Percentiles rank a stretch among this genome's conserved stretches.
Evolutionary conservation across 2,329 filamentous ascomycete genomes (phyloP).

Genomic region (Colletotrichum lindemuthianum): DNA sequence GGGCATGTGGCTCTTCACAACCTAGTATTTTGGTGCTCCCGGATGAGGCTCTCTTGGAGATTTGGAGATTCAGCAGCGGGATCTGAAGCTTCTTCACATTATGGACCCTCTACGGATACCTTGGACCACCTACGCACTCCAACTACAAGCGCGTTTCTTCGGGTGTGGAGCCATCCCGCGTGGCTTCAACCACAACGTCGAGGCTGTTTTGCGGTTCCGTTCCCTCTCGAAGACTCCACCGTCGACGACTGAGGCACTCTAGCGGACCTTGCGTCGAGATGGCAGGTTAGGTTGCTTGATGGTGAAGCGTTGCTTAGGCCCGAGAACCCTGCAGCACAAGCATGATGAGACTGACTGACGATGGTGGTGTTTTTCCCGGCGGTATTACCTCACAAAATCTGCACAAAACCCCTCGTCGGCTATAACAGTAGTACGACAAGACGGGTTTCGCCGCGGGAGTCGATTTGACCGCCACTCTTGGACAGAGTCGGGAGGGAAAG

Average conservation of each 20-base stretch:
- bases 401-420: slow-evolving; percentile 10
- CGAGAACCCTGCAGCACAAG: slow-evolving; percentile 7
- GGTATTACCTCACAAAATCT: slow-evolving; percentile 10
- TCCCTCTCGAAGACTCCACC: slow-evolving; percentile 23
- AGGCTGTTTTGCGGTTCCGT: slow-evolving; percentile 35
- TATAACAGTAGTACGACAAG: background rate
- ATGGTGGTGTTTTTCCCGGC: background rate
- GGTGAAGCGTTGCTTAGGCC: no score
- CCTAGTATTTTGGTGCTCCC: slow-evolving; percentile 27
- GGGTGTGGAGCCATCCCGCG: slow-evolving; percentile 30
- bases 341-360: background rate
- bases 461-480: slow-evolving; percentile 29
- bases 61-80: slow-evolving; percentile 32
- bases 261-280: slow-evolving; percentile 16
- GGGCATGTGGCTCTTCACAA: slow-evolving; percentile 33
- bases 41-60: slow-evolving; percentile 27
- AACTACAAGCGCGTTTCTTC: slow-evolving; percentile 31
- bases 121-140: background rate
- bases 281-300: slow-evolving; percentile 1
- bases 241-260: slow-evolving; percentile 12
- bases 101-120: slow-evolving; percentile 24
- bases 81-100: slow-evolving; percentile 30
- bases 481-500: background rate
- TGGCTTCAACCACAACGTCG: slow-evolving; percentile 27
- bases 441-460: slow-evolving; percentile 3